Evolutionary conservation across 495 filamentous ascomycete species (phyloP).

Genomic region (Hypoxylon lienhwacheense): DNA sequence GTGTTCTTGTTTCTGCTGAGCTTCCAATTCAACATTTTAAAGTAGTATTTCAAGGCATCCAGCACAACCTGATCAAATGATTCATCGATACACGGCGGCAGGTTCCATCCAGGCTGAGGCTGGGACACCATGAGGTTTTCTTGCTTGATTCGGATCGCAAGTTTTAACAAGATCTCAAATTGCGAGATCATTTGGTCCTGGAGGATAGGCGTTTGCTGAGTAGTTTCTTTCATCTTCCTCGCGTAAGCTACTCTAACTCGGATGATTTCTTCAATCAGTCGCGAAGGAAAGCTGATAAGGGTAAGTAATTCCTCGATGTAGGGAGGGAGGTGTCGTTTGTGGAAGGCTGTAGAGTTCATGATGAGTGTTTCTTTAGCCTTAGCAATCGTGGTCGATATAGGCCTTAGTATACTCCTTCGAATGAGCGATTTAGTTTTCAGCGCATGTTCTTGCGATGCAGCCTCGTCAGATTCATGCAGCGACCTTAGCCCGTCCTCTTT

Average conservation of each 20-base stretch:
- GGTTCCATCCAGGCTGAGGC: constrained; percentile 90
- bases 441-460: constrained; percentile 40
- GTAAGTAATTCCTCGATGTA: constrained; percentile 97
- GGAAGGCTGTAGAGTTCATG: constrained; percentile 79
- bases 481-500: constrained; percentile 95
- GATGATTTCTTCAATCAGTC: constrained; percentile 95
- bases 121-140: constrained; percentile 81
- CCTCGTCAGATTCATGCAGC: constrained; percentile 70
- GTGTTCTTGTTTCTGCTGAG: constrained; percentile 97
- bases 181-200: constrained; percentile 96
- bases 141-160: constrained; percentile 89
- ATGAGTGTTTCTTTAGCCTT: constrained; percentile 95
- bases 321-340: constrained; percentile 87
- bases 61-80: constrained; percentile 94
- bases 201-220: constrained; percentile 83
- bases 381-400: constrained; percentile 77
- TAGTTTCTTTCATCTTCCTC: constrained; percentile 86
- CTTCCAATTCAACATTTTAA: constrained; percentile 96
- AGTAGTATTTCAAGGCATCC: constrained; percentile 95
- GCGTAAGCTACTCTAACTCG: constrained; percentile 89
- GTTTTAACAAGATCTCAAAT: constrained; percentile 87
- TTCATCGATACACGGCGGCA: constrained; percentile 95
- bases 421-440: constrained; percentile 42
- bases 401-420: constrained; percentile 75
- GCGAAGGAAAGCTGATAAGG: constrained; percentile 93